Evolutionary conservation across 2,329 filamentous ascomycete species (phyloP), one percentile per base, ranked within the genome.

Genomic region (Torrubiellomyces zombiae): DNA sequence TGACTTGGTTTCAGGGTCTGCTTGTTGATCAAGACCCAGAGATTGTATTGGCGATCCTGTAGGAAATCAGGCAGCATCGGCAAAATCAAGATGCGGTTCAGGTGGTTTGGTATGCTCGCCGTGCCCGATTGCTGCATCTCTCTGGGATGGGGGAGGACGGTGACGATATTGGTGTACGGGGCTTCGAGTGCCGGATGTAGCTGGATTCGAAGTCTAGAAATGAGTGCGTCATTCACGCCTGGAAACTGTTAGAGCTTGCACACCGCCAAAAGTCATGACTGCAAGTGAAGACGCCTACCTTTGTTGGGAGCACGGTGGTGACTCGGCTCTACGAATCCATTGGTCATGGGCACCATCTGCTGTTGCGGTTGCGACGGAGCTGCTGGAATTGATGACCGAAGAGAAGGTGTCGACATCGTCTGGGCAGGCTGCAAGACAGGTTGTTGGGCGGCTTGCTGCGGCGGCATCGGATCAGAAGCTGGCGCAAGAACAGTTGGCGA

Each of bases 21-120:
- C 20, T 63, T 67, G 40, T 85, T 79, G 23, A 77, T 61, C 2
- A 70, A 62, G 17, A 83, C 75, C 43, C 81, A 83, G 18, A 89
- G 53, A 42, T 75, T 81, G 51, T 79, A 81, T 25, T 80, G 70
- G 16, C 80, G 72, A 20, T 57, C 62, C 30, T 73, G 66, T 4
- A 80, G 51, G 17, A 62, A 60, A 7, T 70, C 52, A 1, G 72
- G 66, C 11, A 91, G 57, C 8, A 63, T 64, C 4, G 77, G 73
- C 13, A 67, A 59, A 28, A 92, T 62, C 32, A 83, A 75, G 11
- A 92, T 54, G 30, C 75, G 73, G 36, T 68, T 72, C 38, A 83
- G 70, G 23, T 61, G 65, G 2, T 63, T 50, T 2, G 78, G 71
- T 7, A 89, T 55, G 29, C 71, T 75, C 28, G 89, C 56, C 5